A percentile compares a stretch with the other conserved stretches of the same genome.
Evolutionary conservation across 2,329 filamentous ascomycete species (phyloP).

Genomic region (Fusarium sp.): DNA sequence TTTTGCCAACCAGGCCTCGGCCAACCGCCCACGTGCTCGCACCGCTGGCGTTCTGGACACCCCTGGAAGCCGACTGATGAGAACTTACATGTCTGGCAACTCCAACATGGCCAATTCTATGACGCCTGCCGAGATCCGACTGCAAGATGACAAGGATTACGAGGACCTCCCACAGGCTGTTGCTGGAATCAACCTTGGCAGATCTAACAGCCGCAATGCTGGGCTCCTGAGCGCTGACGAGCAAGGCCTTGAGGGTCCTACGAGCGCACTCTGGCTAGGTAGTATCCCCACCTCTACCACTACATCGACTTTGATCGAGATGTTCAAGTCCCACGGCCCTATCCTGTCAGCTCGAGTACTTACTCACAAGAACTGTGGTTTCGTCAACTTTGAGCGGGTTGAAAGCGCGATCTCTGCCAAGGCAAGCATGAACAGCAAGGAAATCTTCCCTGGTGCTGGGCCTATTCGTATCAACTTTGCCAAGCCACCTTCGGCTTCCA

Average conservation of each 20-base stretch:
- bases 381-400: conserved; percentile 94
- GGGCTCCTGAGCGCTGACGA: conserved; percentile 78
- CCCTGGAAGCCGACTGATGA: conserved; percentile 70
- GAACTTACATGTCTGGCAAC: conserved; percentile 78
- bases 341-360: conserved; percentile 93
- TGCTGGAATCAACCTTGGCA: conserved; percentile 77
- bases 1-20: conserved; percentile 84
- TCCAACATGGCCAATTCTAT: conserved; percentile 77
- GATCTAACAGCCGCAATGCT: conserved; percentile 72
- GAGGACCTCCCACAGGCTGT: conserved; percentile 84
- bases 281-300: conserved; percentile 98
- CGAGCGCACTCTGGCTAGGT: conserved; percentile 93
- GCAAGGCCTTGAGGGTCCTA: conserved; percentile 84
- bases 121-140: conserved; percentile 76
- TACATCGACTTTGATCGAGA: conserved; percentile 90
- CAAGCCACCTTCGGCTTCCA: conserved; percentile 89
- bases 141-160: conserved; percentile 79
- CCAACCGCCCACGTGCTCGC: conserved; percentile 84
- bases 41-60: conserved; percentile 93
- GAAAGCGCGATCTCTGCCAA: conserved; percentile 93
- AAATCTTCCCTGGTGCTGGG: conserved; percentile 96
- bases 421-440: conserved; percentile 89
- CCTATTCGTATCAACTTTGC: conserved; percentile 97
- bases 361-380: conserved; percentile 98
- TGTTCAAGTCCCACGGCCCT: conserved; percentile 91